Evolutionary conservation across 148 eudicot species (phyloP), one percentile per base, ranked within the genome.

Genomic region (Chenopodium berlandieri): DNA sequence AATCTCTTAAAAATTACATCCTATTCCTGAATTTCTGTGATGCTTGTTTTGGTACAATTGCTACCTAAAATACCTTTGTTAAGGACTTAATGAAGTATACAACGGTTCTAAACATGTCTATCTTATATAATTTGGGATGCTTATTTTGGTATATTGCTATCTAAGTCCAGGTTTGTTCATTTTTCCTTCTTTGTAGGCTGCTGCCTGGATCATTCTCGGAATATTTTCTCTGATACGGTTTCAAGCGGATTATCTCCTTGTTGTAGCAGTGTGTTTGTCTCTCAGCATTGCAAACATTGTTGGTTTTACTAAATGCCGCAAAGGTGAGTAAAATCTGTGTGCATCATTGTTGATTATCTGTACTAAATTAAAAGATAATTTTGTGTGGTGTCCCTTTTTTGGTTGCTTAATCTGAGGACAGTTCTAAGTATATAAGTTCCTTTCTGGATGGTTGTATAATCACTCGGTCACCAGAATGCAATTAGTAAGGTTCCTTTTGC

Each of bases 161-260:
- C 37, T 81, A 71, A 69, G 16, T 32, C 64, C 17, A n/a, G 12
- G 46, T 77, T 76, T 64, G 52, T 80, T 68, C 72, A 30, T 54
- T 64, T 71, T 86, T 80, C 78, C 81, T 85, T 47, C 62, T 72
- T 72, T 84, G 86, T 77, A 96, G 99, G 99, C 98, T 76, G 97
- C 82, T 83, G 88, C 85, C 50, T 96, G 99, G 99, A 73, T 94
- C 76, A 65, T 96, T 65, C 90, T 96, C 54, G 97, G 90, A 67
- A 88, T 94, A 80, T 96, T 96, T 88, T 96, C 99, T 83, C 90
- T 96, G 79, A 90, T 96, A 82, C 90, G 97, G 89, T 89, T 96
- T 73, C 99, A 96, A 86, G 99, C 98, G 77, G 98, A 96, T 89
- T 96, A 90, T 82, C 94, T 94, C 71, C 99, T 96, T 56, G 99